A percentile compares a stretch with the other conserved stretches of the same genome.
Evolutionary conservation across 768 basidiomycete species (phyloP).

Genomic region (Termitomyces sp.): DNA sequence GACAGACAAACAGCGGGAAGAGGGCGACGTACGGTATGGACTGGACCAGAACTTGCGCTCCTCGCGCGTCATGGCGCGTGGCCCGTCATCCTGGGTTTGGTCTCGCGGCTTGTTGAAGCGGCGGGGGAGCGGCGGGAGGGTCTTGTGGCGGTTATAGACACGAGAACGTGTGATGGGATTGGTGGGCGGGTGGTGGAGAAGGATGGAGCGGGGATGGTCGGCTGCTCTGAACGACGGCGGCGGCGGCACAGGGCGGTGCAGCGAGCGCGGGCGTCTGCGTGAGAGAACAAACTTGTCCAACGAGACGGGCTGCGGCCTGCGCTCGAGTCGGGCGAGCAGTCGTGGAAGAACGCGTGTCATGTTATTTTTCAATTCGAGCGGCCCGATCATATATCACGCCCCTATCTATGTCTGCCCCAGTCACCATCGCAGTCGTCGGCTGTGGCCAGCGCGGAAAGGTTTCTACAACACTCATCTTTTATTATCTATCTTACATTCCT

Average conservation of each 20-base stretch:
- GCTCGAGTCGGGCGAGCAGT: slow-evolving; percentile 39
- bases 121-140: slow-evolving; percentile 44
- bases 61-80: slow-evolving; percentile 56
- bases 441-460: slow-evolving; percentile 84
- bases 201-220: slow-evolving; percentile 51
- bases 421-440: slow-evolving; percentile 77
- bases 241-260: slow-evolving; percentile 30
- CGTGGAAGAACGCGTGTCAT: slow-evolving; percentile 77
- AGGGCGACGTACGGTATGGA: slow-evolving; percentile 59
- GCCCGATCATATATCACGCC: too few species aligned
- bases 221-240: slow-evolving; percentile 43
- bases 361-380: neutral
- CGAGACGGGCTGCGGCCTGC: slow-evolving; percentile 18
- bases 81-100: slow-evolving; percentile 27
- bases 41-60: slow-evolving; percentile 71
- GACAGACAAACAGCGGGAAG: slow-evolving; percentile 5
- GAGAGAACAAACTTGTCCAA: slow-evolving; percentile 22
- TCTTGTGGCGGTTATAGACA: slow-evolving; percentile 54
- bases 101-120: slow-evolving; percentile 10
- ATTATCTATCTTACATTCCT: neutral
- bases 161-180: slow-evolving; percentile 55
- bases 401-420: too few species aligned
- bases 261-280: slow-evolving; percentile 24
- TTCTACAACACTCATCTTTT: neutral
- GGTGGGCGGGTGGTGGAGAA: slow-evolving; percentile 40